These are phyloP conservation scores for Mucor circinelloides DNA, from an alignment of 371 early-diverging fungal species.

Conservation along the genomic window DNA sequence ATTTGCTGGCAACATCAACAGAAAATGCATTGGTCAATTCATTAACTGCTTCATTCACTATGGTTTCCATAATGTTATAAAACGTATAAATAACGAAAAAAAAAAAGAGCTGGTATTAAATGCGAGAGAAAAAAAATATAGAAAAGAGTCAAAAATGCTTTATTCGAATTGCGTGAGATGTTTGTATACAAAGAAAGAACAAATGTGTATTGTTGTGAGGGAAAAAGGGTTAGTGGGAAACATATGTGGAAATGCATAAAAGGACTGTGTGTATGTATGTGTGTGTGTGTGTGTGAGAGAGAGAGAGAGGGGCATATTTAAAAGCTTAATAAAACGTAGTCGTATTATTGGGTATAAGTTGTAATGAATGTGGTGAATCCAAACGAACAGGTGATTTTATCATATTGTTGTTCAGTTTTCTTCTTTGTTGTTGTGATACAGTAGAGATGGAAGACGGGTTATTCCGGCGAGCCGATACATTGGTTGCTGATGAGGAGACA, in stretches of 20 bases:
- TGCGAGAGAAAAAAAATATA: neutral
- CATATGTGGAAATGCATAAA: neutral
- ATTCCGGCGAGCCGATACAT: constrained; percentile 16
- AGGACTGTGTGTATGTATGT: too few species aligned
- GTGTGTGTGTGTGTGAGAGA: too few species aligned
- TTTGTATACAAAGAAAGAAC: neutral
- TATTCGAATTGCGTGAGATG: neutral
- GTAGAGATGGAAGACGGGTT: constrained; percentile 7
- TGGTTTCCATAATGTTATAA: constrained; percentile 9
- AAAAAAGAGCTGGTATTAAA: neutral
- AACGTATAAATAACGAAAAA: neutral
- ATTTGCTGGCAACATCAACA: constrained; percentile 13
- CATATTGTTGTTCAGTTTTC: constrained; percentile 4
- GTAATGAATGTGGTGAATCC: constrained; percentile 1
- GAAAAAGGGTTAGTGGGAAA: neutral
- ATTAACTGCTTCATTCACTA: constrained; percentile 13
- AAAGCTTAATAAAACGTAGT: neutral
- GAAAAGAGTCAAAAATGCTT: neutral
- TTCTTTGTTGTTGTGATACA: constrained; percentile 9
- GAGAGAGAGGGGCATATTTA: neutral
- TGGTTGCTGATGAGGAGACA: neutral
- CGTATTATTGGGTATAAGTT: neutral
- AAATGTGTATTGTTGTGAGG: neutral
- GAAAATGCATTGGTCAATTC: constrained; percentile 25
- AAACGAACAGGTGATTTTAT: constrained; percentile 2